A percentile compares a stretch with the other conserved stretches of the same genome.
These are phyloP conservation scores for Penicillium sp. DNA, from an alignment of 2,329 filamentous ascomycete species.

Conservation along the genomic window DNA sequence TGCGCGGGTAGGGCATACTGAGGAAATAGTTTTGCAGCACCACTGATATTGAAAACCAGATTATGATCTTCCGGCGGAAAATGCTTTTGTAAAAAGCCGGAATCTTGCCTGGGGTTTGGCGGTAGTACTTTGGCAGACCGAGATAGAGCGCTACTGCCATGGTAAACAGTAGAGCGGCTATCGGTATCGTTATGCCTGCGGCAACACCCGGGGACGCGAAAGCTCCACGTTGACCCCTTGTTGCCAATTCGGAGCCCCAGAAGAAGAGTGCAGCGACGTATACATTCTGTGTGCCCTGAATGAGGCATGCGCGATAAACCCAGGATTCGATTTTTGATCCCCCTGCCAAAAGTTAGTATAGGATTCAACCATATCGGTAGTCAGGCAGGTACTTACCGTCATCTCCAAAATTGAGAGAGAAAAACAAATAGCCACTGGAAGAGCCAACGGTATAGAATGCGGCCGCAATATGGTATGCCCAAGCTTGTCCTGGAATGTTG, in stretches of 20 bases:
- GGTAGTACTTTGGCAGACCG: conserved; percentile 62
- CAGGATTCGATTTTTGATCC: conserved; percentile 63
- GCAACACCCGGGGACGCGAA: not conserved
- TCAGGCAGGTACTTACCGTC: conserved; percentile 45
- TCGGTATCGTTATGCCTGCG: conserved; percentile 12
- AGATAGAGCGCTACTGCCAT: conserved; percentile 51
- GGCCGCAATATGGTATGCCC: conserved; percentile 61
- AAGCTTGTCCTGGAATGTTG: conserved; percentile 43
- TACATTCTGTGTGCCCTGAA: conserved; percentile 66
- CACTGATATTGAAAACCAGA: conserved; percentile 66
- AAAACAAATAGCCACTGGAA: conserved; percentile 64
- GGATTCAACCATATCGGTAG: not conserved
- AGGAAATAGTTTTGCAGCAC: conserved; percentile 68
- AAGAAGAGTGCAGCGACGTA: conserved; percentile 62
- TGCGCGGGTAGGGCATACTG: conserved; percentile 64
- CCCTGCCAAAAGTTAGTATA: not conserved
- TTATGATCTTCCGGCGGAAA: conserved; percentile 61
- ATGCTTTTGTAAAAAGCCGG: conserved; percentile 66
- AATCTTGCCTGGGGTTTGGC: conserved; percentile 62
- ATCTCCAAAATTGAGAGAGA: conserved; percentile 66
- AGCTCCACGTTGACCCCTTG: conserved; percentile 10
- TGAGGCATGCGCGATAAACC: conserved; percentile 65
- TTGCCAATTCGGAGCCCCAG: conserved; percentile 55
- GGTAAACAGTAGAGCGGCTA: conserved; percentile 41
- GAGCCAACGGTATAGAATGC: conserved; percentile 63